These are phyloP conservation scores for Hippophae rhamnoides DNA, from an alignment of 306 rosid genomes.

Conservation along the genomic window DNA sequence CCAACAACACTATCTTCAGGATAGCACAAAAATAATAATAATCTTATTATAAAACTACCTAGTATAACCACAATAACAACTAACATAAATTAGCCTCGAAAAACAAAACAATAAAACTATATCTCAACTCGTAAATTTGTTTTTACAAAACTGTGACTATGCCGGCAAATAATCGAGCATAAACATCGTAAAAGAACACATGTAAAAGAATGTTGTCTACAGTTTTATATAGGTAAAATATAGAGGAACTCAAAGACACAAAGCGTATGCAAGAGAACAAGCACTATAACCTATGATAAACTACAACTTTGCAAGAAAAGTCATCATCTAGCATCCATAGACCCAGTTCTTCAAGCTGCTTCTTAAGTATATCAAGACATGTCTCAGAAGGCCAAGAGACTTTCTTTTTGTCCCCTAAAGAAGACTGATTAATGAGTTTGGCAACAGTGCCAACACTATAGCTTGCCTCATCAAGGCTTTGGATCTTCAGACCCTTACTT, in stretches of 20 bases:
- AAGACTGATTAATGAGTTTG: conserved; percentile 24
- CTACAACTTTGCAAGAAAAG: conserved; percentile 68
- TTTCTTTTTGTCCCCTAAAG: conserved; percentile 38
- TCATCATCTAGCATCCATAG: conserved; percentile 59
- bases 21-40: no score
- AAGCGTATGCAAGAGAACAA: not conserved
- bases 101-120: no score
- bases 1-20: no score
- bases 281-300: conserved; percentile 56
- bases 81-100: no score
- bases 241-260: not conserved
- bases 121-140: no score
- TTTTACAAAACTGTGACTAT: no score
- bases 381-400: conserved; percentile 48
- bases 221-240: no score
- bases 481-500: conserved; percentile 22
- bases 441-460: conserved; percentile 30
- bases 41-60: no score
- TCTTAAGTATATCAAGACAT: conserved; percentile 35
- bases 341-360: conserved; percentile 49
- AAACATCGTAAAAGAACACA: no score
- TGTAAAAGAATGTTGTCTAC: no score
- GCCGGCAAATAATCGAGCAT: no score
- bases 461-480: conserved; percentile 25
- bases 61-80: no score